phyloP scores from a whole-genome alignment of 2,329 filamentous ascomycete species.

The Cordyceps fumosorosea region DNA sequence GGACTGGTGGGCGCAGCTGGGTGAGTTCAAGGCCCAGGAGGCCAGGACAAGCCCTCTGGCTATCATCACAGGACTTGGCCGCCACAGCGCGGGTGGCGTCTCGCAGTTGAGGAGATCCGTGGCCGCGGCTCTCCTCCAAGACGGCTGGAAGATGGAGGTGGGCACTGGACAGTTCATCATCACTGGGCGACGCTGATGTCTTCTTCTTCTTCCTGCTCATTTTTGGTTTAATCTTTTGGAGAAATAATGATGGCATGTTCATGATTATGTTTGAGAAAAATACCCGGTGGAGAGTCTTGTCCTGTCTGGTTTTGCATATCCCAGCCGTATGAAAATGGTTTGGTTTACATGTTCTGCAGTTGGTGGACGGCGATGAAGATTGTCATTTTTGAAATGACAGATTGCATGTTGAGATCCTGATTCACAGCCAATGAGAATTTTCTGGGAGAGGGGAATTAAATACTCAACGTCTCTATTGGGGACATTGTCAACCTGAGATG shows the following conservation, averaged over 20 bases:
- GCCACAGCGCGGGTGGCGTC: conserved; percentile 69
- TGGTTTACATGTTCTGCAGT: background rate
- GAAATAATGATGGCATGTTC: background rate
- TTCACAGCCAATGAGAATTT: background rate
- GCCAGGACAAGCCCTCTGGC: conserved; percentile 52
- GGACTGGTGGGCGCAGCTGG: conserved; percentile 69
- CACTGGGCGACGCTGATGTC: conserved; percentile 44
- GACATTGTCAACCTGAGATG: background rate
- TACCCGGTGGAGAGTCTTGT: background rate
- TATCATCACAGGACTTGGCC: conserved; percentile 75
- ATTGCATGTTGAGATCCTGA: background rate
- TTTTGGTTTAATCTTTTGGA: background rate
- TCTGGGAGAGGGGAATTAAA: too few species aligned
- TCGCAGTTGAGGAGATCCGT: conserved; percentile 75
- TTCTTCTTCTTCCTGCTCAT: background rate
- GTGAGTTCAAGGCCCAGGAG: conserved; percentile 51
- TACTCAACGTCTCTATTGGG: background rate
- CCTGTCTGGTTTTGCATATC: background rate
- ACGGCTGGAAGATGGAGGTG: conserved; percentile 78
- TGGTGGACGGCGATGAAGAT: background rate
- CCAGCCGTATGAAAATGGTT: background rate
- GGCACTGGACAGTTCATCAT: conserved; percentile 66
- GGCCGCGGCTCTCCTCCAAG: conserved; percentile 63
- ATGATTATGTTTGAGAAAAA: background rate
- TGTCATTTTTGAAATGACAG: background rate